A percentile compares a stretch with the other conserved stretches of the same genome.
Evolutionary conservation across 192 early-diverging fungal genomes (phyloP).

Genomic region (Podila minutissima): DNA sequence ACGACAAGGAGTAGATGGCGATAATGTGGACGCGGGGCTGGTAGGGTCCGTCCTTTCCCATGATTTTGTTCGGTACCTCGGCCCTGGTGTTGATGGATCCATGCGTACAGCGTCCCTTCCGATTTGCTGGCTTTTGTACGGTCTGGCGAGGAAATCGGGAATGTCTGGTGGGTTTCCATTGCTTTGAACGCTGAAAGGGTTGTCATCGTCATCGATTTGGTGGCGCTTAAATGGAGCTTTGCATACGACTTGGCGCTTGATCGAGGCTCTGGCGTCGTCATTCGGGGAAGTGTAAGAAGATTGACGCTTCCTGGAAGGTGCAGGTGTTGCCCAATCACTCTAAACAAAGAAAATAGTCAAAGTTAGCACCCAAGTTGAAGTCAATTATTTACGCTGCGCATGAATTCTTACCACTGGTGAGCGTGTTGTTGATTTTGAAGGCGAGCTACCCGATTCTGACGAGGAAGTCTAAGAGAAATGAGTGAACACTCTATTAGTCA

Average conservation of each 20-base stretch:
- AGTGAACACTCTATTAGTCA: no score
- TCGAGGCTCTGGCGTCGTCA: neutral
- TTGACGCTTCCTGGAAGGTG: neutral
- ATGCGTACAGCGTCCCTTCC: no score
- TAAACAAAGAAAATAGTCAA: neutral
- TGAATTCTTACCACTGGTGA: no score
- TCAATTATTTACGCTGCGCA: no score
- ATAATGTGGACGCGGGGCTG: neutral
- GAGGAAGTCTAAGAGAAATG: no score
- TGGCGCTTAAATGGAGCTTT: neutral
- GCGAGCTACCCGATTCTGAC: no score
- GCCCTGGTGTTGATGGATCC: neutral
- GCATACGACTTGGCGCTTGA: neutral
- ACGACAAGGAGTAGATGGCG: neutral
- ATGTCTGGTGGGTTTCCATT: neutral
- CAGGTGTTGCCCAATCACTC: neutral
- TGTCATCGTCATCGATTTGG: neutral
- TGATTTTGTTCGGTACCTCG: no score
- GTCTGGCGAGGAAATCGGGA: neutral
- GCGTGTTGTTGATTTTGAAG: no score
- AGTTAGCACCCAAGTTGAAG: neutral
- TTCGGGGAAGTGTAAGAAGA: neutral
- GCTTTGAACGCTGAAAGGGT: neutral
- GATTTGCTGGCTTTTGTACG: neutral
- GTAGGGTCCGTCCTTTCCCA: no score